Evolutionary conservation across 2,329 filamentous ascomycete genomes (phyloP).

Genomic region (Beauveria brongniartii): DNA sequence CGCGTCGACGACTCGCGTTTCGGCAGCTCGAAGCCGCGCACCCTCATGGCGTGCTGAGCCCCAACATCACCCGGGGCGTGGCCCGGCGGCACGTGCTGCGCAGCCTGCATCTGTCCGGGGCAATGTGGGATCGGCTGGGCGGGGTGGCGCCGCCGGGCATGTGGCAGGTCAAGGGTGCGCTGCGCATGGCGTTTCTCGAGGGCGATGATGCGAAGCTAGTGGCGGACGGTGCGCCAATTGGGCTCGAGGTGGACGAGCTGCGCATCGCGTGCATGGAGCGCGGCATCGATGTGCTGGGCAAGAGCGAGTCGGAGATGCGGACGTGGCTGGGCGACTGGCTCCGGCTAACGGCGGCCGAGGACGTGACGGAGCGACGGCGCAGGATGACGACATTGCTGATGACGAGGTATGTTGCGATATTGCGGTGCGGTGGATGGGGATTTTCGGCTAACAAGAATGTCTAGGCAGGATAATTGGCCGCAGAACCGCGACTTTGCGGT

Average conservation of each 20-base stretch:
- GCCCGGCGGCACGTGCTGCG: conserved; percentile 32
- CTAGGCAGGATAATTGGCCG: conserved; percentile 33
- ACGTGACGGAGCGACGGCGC: conserved; percentile 28
- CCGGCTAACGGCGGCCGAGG: conserved; percentile 31
- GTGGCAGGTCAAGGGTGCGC: conserved; percentile 44
- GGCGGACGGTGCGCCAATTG: conserved; percentile 48
- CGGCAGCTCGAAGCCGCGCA: conserved; percentile 28
- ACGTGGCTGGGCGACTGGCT: conserved; percentile 40
- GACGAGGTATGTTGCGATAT: conserved; percentile 28
- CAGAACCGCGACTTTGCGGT: conserved; percentile 32
- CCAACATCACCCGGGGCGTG: conserved; percentile 21
- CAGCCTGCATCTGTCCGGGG: conserved; percentile 36
- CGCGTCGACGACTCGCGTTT: conserved; percentile 42
- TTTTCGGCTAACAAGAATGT: neutral
- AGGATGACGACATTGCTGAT: conserved; percentile 32
- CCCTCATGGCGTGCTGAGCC: conserved; percentile 28
- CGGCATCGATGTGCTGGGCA: conserved; percentile 50
- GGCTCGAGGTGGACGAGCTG: conserved; percentile 56
- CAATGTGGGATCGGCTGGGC: conserved; percentile 42
- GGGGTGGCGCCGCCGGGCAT: conserved; percentile 37
- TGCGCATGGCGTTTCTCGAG: conserved; percentile 54
- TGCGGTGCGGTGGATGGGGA: neutral
- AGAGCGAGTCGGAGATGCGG: conserved; percentile 50
- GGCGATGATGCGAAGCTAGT: conserved; percentile 64
- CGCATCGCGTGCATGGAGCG: conserved; percentile 63